A percentile compares a stretch with the other conserved stretches of the same genome.
These are phyloP conservation scores for Haematococcus sp. DNA, from an alignment of 139 green algal species.

Conservation along the genomic window DNA sequence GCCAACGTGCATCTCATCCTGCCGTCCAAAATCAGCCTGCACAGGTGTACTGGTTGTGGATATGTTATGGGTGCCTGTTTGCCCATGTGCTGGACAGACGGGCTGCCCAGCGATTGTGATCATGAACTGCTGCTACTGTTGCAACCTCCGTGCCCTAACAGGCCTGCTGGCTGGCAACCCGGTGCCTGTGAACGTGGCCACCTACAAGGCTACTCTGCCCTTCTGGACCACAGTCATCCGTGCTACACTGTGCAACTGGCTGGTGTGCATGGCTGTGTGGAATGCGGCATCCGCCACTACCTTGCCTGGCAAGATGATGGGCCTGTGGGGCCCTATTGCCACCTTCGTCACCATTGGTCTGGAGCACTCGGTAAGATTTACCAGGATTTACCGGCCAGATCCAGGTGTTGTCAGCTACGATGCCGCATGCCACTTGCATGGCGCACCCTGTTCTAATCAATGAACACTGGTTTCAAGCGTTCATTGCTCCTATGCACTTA, in stretches of 20 bases:
- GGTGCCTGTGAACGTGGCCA: slow-evolving; percentile 38
- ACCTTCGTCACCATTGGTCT: slow-evolving; percentile 85
- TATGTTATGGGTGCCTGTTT: too few relatives aligned
- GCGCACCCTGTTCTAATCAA: too few relatives aligned
- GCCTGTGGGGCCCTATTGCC: slow-evolving; percentile 58
- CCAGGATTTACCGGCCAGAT: too few relatives aligned
- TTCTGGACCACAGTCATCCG: slow-evolving; percentile 44
- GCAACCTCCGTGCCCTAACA: too few relatives aligned
- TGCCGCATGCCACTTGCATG: too few relatives aligned
- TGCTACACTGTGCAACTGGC: slow-evolving; percentile 85
- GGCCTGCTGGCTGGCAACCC: slow-evolving; percentile 6
- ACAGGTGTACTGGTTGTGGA: slow-evolving; percentile 70
- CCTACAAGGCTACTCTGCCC: slow-evolving; percentile 35
- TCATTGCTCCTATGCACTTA: neutral
- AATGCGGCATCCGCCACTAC: slow-evolving; percentile 57
- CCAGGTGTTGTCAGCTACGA: too few relatives aligned
- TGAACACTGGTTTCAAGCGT: slow-evolving; percentile 13
- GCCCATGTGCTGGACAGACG: too few relatives aligned
- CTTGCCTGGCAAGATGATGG: slow-evolving; percentile 80
- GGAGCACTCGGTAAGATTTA: slow-evolving; percentile 5
- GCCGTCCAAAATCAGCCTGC: too few relatives aligned
- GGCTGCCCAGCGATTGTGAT: too few relatives aligned
- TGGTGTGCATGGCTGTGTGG: slow-evolving; percentile 90
- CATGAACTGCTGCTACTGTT: too few relatives aligned
- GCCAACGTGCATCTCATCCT: too few relatives aligned